A percentile compares a stretch with the other conserved stretches of the same genome.
Conservation (phyloP, 192 early-diverging fungal species). For the Coemansia sp. region DNA sequence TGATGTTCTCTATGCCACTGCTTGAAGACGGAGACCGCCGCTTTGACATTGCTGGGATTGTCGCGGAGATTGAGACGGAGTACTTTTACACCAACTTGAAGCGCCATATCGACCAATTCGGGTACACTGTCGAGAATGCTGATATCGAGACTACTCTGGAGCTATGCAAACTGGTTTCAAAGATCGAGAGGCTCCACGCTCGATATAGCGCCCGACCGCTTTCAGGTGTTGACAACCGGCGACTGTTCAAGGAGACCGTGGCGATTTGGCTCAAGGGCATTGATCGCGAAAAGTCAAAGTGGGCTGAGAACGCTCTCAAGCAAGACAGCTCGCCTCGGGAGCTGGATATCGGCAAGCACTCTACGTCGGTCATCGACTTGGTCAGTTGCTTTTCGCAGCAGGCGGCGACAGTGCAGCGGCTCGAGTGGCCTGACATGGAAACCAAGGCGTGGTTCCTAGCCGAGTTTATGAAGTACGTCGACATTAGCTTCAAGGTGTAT, state of each 20-base stretch:
- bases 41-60: constrained; percentile 52
- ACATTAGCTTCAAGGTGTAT: constrained; percentile 48
- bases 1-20: constrained; percentile 41
- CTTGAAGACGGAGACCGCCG: constrained; percentile 53
- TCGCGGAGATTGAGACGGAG: constrained; percentile 46
- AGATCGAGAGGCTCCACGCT: constrained; percentile 36
- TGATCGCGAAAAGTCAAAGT: constrained; percentile 37
- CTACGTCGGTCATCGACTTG: constrained; percentile 57
- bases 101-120: constrained; percentile 42
- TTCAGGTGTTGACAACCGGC: constrained; percentile 35
- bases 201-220: constrained; percentile 20
- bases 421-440: constrained; percentile 56
- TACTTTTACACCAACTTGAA: constrained; percentile 42
- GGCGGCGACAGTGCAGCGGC: constrained; percentile 31
- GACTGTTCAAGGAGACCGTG: constrained; percentile 41
- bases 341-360: constrained; percentile 50
- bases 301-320: constrained; percentile 51
- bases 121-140: constrained; percentile 30
- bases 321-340: constrained; percentile 42
- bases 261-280: constrained; percentile 43
- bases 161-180: constrained; percentile 39
- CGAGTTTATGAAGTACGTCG: constrained; percentile 50
- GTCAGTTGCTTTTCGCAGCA: constrained; percentile 54
- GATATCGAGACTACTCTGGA: constrained; percentile 45
- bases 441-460: constrained; percentile 46